phyloP scores from a whole-genome alignment of 495 filamentous ascomycete species.

The Copromyces sp. region DNA sequence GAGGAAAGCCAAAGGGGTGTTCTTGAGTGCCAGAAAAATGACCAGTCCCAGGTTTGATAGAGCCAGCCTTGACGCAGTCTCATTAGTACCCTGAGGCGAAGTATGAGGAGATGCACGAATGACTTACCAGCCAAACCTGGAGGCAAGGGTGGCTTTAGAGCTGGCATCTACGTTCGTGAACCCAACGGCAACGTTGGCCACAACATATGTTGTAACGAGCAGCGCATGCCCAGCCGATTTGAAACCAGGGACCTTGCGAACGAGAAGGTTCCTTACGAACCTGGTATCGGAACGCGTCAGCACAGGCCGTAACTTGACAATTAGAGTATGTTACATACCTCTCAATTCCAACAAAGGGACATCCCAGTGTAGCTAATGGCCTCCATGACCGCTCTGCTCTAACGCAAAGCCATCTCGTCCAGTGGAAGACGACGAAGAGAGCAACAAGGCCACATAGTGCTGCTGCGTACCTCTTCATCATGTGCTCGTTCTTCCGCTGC shows the following conservation, averaged over 20 bases:
- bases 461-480: constrained; percentile 33
- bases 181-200: constrained; percentile 38
- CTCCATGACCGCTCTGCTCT: constrained; percentile 13
- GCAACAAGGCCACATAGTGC: constrained; percentile 37
- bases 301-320: background rate
- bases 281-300: constrained; percentile 3
- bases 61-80: constrained; percentile 36
- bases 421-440: constrained; percentile 41
- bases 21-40: constrained; percentile 50
- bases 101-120: background rate
- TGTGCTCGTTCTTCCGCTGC: constrained; percentile 23
- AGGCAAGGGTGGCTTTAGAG: constrained; percentile 18
- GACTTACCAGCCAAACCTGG: constrained; percentile 43
- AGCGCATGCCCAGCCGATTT: constrained; percentile 42
- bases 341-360: constrained; percentile 17
- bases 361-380: constrained; percentile 6
- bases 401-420: constrained; percentile 26
- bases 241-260: constrained; percentile 38
- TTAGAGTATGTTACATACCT: constrained; percentile 13
- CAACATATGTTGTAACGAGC: constrained; percentile 37
- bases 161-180: constrained; percentile 36
- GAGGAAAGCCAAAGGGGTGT: constrained; percentile 47
- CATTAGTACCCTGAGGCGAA: constrained; percentile 4
- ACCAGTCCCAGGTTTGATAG: constrained; percentile 44
- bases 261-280: constrained; percentile 30